A percentile compares a stretch with the other conserved stretches of the same genome.
Conservation (phyloP, 805 yeast genomes). For the Komagataella kurtzmanii region DNA sequence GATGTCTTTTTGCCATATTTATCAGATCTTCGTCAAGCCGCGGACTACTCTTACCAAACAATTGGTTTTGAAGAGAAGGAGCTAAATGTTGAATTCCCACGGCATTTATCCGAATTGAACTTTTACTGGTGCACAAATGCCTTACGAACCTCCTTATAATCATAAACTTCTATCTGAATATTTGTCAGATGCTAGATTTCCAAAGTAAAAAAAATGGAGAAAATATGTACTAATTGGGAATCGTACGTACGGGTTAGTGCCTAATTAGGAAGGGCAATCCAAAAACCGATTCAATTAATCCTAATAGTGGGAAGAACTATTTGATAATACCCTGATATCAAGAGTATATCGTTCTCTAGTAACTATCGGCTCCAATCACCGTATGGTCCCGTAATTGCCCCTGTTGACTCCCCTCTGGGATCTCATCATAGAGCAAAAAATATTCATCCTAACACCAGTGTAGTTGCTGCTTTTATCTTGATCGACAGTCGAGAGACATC, state of each 20-base stretch:
- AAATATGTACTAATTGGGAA: not conserved
- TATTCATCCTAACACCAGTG: not conserved
- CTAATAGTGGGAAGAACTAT: not conserved
- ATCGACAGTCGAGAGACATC: not conserved
- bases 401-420: not conserved
- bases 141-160: not conserved
- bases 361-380: too few relatives aligned
- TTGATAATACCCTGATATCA: too few relatives aligned
- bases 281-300: not conserved
- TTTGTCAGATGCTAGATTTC: not conserved
- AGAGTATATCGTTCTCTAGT: too few relatives aligned
- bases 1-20: slow-evolving; percentile 44
- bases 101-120: slow-evolving; percentile 45
- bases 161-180: not conserved
- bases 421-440: not conserved
- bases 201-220: not conserved
- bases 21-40: slow-evolving; percentile 22
- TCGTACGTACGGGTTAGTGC: not conserved
- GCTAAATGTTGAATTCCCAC: slow-evolving; percentile 77
- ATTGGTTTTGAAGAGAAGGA: slow-evolving; percentile 36
- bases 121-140: not conserved
- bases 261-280: not conserved
- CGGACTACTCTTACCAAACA: slow-evolving; percentile 33
- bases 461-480: not conserved
- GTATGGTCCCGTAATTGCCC: too few relatives aligned